Evolutionary conservation across 2,329 filamentous ascomycete genomes (phyloP).

Genomic region (Rugonectria rugulosa): DNA sequence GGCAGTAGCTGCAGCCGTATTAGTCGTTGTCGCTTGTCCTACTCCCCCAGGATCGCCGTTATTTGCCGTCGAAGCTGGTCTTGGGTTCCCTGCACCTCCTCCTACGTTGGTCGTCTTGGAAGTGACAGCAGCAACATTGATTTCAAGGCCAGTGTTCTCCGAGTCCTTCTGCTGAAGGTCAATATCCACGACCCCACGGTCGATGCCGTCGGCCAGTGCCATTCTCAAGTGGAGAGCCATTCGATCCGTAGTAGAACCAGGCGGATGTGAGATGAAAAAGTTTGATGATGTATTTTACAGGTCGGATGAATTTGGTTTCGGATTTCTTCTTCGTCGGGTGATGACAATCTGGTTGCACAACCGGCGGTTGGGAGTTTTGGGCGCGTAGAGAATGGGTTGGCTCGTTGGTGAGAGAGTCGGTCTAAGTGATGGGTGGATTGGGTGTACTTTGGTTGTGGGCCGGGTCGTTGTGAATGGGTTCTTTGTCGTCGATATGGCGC

Average conservation of each 20-base stretch:
- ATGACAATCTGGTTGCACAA: background rate
- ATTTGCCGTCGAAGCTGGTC: too few species aligned
- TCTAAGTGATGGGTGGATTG: background rate
- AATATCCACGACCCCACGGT: background rate
- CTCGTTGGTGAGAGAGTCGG: background rate
- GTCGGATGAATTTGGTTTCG: background rate
- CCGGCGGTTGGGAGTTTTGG: background rate
- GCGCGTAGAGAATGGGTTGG: background rate
- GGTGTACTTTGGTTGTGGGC: background rate
- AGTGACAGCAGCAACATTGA: background rate
- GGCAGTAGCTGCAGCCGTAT: too few species aligned
- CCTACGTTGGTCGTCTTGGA: too few species aligned
- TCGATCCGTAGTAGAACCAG: background rate
- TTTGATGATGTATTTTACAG: background rate
- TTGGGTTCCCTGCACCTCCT: too few species aligned
- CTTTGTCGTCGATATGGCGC: background rate
- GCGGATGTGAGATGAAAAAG: background rate
- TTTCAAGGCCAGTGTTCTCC: background rate
- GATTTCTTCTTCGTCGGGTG: background rate
- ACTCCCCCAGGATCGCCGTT: too few species aligned
- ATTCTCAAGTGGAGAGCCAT: background rate
- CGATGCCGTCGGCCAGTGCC: background rate
- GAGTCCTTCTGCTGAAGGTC: conserved; percentile 14
- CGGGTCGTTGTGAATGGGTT: too few species aligned
- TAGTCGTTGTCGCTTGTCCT: too few species aligned